Conservation (phyloP, 352 stramenopile genomes). For the Globisporangium lucens region DNA sequence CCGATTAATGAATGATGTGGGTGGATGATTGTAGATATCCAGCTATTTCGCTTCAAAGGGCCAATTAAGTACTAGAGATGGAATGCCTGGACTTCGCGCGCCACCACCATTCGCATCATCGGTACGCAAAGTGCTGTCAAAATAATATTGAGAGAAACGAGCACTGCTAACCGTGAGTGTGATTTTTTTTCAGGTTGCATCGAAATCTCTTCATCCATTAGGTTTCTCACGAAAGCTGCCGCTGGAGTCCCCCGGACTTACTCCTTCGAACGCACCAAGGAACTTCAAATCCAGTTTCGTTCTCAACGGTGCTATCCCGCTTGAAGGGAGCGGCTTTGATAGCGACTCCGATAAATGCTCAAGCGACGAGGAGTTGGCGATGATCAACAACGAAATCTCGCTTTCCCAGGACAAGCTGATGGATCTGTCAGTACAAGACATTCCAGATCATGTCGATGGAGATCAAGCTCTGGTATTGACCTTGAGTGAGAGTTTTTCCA, state of each 20-base stretch:
- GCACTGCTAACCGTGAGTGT: not conserved
- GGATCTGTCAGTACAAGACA: constrained; percentile 66
- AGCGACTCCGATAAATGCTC: constrained; percentile 35
- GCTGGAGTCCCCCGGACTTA: constrained; percentile 9
- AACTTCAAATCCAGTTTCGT: constrained; percentile 7
- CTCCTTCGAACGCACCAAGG: not conserved
- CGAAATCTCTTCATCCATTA: not conserved
- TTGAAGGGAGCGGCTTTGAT: constrained; percentile 8
- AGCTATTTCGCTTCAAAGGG: not conserved
- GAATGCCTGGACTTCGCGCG: not conserved
- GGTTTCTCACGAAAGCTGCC: constrained; percentile 12
- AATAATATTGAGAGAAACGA: not conserved
- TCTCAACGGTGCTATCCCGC: not conserved
- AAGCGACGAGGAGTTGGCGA: constrained; percentile 58
- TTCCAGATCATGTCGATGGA: constrained; percentile 21
- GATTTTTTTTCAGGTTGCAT: not conserved
- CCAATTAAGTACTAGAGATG: not conserved
- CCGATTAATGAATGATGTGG: not conserved
- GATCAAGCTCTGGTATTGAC: constrained; percentile 26
- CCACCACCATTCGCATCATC: constrained; percentile 5
- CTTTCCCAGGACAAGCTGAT: constrained; percentile 64
- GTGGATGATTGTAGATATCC: not conserved
- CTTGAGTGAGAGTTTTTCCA: constrained; percentile 39
- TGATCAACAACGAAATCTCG: constrained; percentile 54
- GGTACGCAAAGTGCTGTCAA: not conserved